Evolutionary conservation across 768 basidiomycete genomes (phyloP).

Genomic region (Lepiota brunneoincarnata): DNA sequence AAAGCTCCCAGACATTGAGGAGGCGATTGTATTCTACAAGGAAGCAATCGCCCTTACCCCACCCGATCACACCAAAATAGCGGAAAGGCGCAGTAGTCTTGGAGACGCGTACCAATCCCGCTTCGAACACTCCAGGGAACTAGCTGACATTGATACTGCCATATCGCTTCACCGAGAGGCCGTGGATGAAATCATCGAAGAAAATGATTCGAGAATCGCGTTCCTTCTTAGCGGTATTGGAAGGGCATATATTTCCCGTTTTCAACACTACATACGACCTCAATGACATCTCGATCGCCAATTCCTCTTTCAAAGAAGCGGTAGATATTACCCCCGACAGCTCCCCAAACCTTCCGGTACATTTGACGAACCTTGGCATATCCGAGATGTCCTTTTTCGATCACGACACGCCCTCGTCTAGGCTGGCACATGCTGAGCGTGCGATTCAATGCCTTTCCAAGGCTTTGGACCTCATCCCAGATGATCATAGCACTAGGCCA

Average conservation of each 20-base stretch:
- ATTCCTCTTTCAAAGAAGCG: no score
- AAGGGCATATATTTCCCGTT: neutral
- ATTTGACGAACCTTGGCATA: neutral
- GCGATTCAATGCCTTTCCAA: neutral
- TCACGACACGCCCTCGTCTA: neutral
- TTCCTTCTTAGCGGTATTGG: neutral
- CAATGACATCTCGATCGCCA: no score
- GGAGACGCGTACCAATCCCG: constrained; percentile 13
- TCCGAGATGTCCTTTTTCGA: neutral
- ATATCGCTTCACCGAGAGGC: constrained; percentile 11
- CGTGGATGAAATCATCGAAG: constrained; percentile 12
- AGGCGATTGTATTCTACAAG: constrained; percentile 14
- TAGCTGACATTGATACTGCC: constrained; percentile 10
- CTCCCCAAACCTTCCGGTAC: neutral
- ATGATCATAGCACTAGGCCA: no score
- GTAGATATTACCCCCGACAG: no score
- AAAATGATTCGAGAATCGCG: neutral
- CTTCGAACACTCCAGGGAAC: constrained; percentile 9
- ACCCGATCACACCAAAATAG: constrained; percentile 5
- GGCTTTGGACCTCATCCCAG: neutral
- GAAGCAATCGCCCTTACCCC: constrained; percentile 12
- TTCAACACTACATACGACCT: no score
- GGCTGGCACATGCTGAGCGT: neutral
- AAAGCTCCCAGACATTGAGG: constrained; percentile 12
- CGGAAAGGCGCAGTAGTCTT: constrained; percentile 7